A percentile compares a stretch with the other conserved stretches of the same genome.
Conservation (phyloP, 371 early-diverging fungal species). For the Rhizopus sp. region DNA sequence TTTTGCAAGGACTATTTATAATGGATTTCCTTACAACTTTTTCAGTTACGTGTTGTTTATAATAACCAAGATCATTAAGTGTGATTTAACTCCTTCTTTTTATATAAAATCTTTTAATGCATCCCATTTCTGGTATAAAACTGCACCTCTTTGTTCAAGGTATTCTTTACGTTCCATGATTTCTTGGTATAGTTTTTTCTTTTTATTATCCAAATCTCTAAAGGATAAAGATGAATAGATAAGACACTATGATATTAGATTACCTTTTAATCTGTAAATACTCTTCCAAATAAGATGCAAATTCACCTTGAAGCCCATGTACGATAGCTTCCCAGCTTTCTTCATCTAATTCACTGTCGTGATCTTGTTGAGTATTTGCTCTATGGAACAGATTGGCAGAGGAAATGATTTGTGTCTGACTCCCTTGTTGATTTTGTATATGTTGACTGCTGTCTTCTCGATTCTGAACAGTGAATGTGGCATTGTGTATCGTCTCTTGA, state of each 20-base stretch:
- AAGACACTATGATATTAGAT: background rate
- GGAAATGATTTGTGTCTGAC: background rate
- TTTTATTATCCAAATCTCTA: constrained; percentile 4
- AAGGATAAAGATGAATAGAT: too few relatives aligned
- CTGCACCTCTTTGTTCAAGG: constrained; percentile 2
- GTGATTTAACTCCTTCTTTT: too few relatives aligned
- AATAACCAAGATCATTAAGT: too few relatives aligned
- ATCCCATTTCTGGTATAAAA: background rate
- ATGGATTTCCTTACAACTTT: too few relatives aligned
- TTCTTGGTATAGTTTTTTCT: background rate
- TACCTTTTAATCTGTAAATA: background rate
- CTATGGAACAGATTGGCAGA: background rate
- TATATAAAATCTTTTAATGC: constrained; percentile 2
- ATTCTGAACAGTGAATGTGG: too few relatives aligned
- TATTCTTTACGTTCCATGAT: constrained; percentile 1
- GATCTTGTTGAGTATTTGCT: background rate
- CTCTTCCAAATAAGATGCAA: constrained; percentile 1
- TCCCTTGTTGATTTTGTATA: background rate
- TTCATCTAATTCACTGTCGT: background rate
- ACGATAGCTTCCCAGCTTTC: background rate
- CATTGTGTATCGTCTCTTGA: too few relatives aligned
- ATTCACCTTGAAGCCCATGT: background rate
- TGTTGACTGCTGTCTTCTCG: too few relatives aligned
- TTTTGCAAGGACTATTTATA: too few relatives aligned
- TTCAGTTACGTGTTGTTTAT: too few relatives aligned